Conservation (phyloP, 257 asterid genomes). For the Ilex aquifolium region DNA sequence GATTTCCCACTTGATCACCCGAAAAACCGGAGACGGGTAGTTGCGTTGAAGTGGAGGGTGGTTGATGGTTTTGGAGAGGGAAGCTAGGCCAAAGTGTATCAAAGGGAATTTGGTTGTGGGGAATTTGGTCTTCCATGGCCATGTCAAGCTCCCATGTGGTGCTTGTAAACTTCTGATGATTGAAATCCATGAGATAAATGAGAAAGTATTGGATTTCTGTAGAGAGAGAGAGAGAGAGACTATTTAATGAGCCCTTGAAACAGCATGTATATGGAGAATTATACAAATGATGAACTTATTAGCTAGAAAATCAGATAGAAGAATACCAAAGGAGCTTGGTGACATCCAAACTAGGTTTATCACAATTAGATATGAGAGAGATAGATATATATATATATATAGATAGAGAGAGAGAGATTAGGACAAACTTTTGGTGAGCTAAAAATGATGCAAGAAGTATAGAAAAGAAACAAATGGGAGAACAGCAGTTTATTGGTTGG, state of each 20-base stretch:
- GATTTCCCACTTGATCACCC: conserved; percentile 3
- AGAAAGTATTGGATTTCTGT: neutral
- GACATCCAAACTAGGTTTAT: no score
- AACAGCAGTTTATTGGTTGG: conserved; percentile 9
- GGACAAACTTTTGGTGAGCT: no score
- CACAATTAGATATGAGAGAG: no score
- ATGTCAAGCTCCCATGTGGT: conserved; percentile 28
- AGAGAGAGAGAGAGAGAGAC: neutral
- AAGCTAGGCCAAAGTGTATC: conserved; percentile 38
- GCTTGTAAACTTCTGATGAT: conserved; percentile 29
- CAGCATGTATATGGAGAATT: conserved; percentile 5
- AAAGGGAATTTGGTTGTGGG: conserved; percentile 13
- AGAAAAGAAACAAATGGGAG: no score
- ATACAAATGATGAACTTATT: neutral
- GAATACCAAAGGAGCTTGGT: no score
- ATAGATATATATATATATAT: no score
- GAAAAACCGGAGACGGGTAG: conserved; percentile 1
- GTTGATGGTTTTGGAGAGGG: conserved; percentile 17
- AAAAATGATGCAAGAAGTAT: no score
- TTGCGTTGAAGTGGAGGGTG: conserved; percentile 13
- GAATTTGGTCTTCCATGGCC: conserved; percentile 21
- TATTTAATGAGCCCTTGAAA: conserved; percentile 8
- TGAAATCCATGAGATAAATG: conserved; percentile 32
- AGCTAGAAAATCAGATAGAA: conserved; percentile 2
- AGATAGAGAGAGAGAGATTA: no score